Percentiles rank a stretch among this genome's conserved stretches.
These are phyloP conservation scores for Neurospora sp. DNA, from an alignment of 495 filamentous ascomycete species.

Conservation along the genomic window DNA sequence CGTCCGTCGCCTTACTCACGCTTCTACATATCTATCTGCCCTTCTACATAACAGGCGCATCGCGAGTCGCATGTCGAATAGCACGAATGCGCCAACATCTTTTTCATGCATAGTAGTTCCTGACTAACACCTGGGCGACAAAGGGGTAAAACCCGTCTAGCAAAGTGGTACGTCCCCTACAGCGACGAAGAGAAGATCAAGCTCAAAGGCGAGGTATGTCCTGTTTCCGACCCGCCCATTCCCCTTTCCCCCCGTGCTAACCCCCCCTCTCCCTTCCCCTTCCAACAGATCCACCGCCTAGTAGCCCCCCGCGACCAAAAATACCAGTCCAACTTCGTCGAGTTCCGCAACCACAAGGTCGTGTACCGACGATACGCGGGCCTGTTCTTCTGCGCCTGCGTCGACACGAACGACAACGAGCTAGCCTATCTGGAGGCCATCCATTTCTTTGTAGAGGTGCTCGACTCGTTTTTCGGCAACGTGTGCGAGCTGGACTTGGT, in stretches of 20 bases:
- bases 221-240: neutral
- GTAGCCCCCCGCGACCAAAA: conserved; percentile 97
- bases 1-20: neutral
- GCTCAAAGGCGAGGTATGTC: conserved; percentile 71
- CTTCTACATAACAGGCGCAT: conserved; percentile 72
- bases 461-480: conserved; percentile 97
- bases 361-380: conserved; percentile 96
- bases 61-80: conserved; percentile 95
- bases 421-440: conserved; percentile 94
- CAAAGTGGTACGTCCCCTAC: conserved; percentile 98
- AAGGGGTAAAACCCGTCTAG: conserved; percentile 96
- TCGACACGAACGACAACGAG: conserved; percentile 98
- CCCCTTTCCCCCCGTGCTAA: conserved; percentile 1
- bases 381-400: conserved; percentile 96
- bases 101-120: neutral
- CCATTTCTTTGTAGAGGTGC: conserved; percentile 98
- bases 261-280: neutral
- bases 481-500: conserved; percentile 99
- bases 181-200: conserved; percentile 95
- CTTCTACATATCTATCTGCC: neutral
- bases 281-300: conserved; percentile 75
- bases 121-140: neutral
- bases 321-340: conserved; percentile 98
- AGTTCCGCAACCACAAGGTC: conserved; percentile 85
- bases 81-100: neutral